Percentiles rank a stretch among this genome's conserved stretches.
These are phyloP conservation scores for Leccinum insolens DNA, from an alignment of 1,284 basidiomycete species.

Conservation along the genomic window DNA sequence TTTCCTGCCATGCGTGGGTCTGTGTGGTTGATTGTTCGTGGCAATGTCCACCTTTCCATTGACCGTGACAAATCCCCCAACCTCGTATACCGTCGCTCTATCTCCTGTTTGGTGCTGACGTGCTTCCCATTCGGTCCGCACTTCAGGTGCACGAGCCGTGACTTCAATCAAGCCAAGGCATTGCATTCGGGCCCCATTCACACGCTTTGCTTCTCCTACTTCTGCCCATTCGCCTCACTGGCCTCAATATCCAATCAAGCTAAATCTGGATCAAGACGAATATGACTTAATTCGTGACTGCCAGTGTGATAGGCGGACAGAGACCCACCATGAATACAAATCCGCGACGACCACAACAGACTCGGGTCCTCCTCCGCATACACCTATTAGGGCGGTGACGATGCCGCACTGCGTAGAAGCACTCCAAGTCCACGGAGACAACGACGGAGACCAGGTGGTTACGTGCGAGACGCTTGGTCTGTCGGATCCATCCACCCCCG, in stretches of 20 bases:
- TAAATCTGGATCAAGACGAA: constrained; percentile 11
- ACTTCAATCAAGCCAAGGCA: constrained; percentile 14
- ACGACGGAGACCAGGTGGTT: constrained; percentile 10
- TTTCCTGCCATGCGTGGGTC: background rate
- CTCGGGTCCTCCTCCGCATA: constrained; percentile 30
- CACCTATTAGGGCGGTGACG: constrained; percentile 25
- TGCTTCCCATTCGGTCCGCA: constrained; percentile 3
- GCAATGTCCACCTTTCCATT: constrained; percentile 1
- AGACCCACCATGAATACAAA: constrained; percentile 32
- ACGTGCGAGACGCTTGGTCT: constrained; percentile 4
- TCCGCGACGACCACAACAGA: constrained; percentile 33
- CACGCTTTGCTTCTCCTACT: constrained; percentile 8
- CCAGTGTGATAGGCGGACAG: constrained; percentile 20
- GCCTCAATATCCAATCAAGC: background rate
- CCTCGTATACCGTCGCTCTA: constrained; percentile 2
- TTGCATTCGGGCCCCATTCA: constrained; percentile 7
- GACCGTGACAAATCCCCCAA: background rate
- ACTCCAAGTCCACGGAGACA: constrained; percentile 19
- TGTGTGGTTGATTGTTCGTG: constrained; percentile 6
- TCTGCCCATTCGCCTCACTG: constrained; percentile 3
- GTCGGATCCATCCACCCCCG: constrained; percentile 19
- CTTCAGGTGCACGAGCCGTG: constrained; percentile 21
- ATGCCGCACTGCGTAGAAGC: constrained; percentile 10
- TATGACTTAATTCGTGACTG: constrained; percentile 12
- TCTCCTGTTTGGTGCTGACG: constrained; percentile 17